Base-by-base conservation (phyloP, 805 yeast genomes). In the Hemisphaericaspora nanyangensis region DNA sequence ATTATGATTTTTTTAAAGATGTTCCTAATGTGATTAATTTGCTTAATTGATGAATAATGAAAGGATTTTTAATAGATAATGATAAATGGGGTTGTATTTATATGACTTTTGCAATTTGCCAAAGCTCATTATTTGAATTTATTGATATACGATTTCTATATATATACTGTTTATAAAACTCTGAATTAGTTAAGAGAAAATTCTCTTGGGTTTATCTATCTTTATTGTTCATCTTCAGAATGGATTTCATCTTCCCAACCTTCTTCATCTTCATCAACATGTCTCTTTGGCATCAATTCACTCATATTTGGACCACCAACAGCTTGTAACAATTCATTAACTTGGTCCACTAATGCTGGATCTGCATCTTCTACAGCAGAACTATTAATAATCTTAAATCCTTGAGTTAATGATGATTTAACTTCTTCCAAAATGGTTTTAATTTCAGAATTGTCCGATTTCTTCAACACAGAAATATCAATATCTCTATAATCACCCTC, bases 281-380 rank as follows among this genome's bases (percentile, higher is more conserved):
- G 42, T 54, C 51, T 57, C 45, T 53, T 57, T 12, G 72, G 74
- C 36, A 64, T 47, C 39, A 63, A 53, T 35, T 60, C 66, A 38
- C 60, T 63, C 77, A 68, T 61, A 17, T 69, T 50, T 2, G 77
- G 77, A 8, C 87, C 89, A 2, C 91, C 95, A 28, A 85, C 58
- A 42, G 72, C 76, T 4, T 58, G 47, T 40, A 81, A 60, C 45
- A 84, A 55, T 8, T 60, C 72, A 18, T 59, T 55, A 1, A 83
- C 74, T 36, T 84, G 85, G 10, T 63, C 66, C 6, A 61, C 56
- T 41, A 88, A 55, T 53, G 85, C 95, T 6, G 70, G 71, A 38
- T 82, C 85, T 12, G 77, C 64, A 7, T 75, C 79, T 19, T 56
- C 63, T 17, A 52, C 62, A 5, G 55, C 58, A 35, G 61, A 64